A percentile compares a stretch with the other conserved stretches of the same genome.
phyloP scores from a whole-genome alignment of 164 flowering plant species.

The Annona cherimola region DNA sequence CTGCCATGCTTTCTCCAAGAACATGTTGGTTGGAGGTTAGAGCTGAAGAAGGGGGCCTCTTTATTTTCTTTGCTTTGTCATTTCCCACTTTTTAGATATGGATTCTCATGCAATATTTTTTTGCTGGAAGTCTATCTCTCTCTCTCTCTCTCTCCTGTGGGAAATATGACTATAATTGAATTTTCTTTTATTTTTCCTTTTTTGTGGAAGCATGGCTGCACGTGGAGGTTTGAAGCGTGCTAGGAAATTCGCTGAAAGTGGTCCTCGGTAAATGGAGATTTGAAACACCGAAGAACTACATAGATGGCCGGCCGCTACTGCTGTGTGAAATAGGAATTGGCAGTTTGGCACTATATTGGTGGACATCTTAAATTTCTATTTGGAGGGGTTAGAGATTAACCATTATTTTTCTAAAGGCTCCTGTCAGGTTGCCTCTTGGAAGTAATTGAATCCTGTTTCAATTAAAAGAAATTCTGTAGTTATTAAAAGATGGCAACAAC shows the following conservation, averaged over 20 bases:
- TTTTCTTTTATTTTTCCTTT: too few relatives aligned
- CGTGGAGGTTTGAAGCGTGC: too few relatives aligned
- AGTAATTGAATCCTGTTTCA: too few relatives aligned
- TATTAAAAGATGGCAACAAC: too few relatives aligned
- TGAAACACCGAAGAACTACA: not conserved
- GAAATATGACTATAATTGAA: not conserved
- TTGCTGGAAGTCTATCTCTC: slow-evolving; percentile 17
- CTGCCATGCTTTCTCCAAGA: slow-evolving; percentile 9
- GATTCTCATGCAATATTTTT: slow-evolving; percentile 16
- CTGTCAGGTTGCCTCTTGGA: too few relatives aligned
- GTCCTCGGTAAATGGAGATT: not conserved
- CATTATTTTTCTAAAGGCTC: too few relatives aligned
- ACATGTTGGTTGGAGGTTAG: not conserved
- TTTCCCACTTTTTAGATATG: slow-evolving; percentile 33
- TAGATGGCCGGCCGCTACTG: not conserved
- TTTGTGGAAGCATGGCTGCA: too few relatives aligned
- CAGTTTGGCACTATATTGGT: not conserved
- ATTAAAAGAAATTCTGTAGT: too few relatives aligned
- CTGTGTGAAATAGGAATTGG: not conserved
- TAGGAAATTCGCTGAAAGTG: too few relatives aligned
- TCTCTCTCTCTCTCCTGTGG: slow-evolving; percentile 1
- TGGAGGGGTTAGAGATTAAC: too few relatives aligned
- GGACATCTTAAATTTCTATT: too few relatives aligned
- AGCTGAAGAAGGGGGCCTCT: slow-evolving; percentile 1
- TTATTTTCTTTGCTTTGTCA: slow-evolving; percentile 35